Evolutionary conservation across 139 green algal genomes (phyloP), one percentile per base, ranked within the genome.

Genomic region (Chlorella vulgaris): DNA sequence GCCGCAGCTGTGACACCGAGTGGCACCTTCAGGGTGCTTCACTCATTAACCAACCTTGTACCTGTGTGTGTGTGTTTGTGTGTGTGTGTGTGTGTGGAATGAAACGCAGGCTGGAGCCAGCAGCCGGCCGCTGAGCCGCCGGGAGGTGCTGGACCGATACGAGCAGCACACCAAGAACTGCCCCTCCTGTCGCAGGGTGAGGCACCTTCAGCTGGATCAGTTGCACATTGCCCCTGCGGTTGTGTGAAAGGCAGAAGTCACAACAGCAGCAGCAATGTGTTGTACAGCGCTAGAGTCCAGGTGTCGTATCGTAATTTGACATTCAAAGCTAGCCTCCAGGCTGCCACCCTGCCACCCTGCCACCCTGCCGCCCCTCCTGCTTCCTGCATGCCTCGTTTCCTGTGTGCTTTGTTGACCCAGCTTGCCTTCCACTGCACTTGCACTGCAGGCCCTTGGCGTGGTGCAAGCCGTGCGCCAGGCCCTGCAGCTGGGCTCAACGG

Each of bases 141-240:
- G 40, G 0, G 19, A 86, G 38, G 55, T 74, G 1, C 50, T 88
- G 53, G 84, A 88, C 42, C 43, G 84, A 4, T 86, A 70, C 29
- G 67, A 81, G 40, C 84, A 88, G 62, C 84, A 88, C 76, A 88
- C 84, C 2, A 24, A 73, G n/a, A 63, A 76, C 51, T 88, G 84
- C 84, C 81, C 84, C 28, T 76, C 82, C 81, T 88, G 84, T 68
- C 63, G 68, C 61, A 47, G 65, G 55, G 84, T 88, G 36, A 40
- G 18, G 29, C 35, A 18, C 1, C 50, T 31, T 3, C 3, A 21
- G 36, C 47, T 36, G 28, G 28, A 4, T 28, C 61, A 40, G 24
- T 33, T 69, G 31, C 6, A 21, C 39, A 31, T 7, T 10, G 7
- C 7, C 18, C 18, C 65, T n/a, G n/a, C n/a, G n/a, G n/a, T n/a